phyloP scores from a whole-genome alignment of 306 rosid genomes.

The Notholithocarpus densiflorus region DNA sequence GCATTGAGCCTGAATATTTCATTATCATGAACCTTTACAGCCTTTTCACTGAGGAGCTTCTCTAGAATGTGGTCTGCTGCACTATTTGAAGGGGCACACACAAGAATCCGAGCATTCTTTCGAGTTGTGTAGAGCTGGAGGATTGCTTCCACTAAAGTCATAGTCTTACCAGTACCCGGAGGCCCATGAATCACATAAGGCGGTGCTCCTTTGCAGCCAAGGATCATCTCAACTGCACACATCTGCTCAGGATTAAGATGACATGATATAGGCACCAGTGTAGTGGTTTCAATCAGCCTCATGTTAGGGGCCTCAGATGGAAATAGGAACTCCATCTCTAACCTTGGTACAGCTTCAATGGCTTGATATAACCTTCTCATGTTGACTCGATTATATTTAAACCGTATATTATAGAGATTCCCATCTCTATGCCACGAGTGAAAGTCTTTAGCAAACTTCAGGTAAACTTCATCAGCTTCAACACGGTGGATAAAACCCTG shows the following conservation, averaged over 20 bases:
- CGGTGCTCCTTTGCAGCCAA: constrained; percentile 80
- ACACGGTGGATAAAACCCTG: constrained; percentile 80
- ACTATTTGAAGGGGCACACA: constrained; percentile 87
- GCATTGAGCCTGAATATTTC: constrained; percentile 89
- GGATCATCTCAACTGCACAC: constrained; percentile 56
- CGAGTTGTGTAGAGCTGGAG: constrained; percentile 61
- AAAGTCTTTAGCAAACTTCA: constrained; percentile 58
- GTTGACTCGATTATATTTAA: constrained; percentile 65
- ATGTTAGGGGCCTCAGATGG: constrained; percentile 42
- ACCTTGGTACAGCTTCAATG: constrained; percentile 42
- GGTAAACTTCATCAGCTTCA: constrained; percentile 75
- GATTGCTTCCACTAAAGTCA: constrained; percentile 72
- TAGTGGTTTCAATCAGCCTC: constrained; percentile 48
- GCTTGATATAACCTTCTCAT: constrained; percentile 87
- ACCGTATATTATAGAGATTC: constrained; percentile 53
- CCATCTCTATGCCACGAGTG: constrained; percentile 49
- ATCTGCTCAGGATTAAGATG: constrained; percentile 63
- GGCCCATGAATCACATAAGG: constrained; percentile 89
- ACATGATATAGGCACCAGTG: constrained; percentile 53
- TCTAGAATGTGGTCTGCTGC: constrained; percentile 85
- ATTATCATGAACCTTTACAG: constrained; percentile 32
- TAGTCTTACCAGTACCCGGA: constrained; percentile 93
- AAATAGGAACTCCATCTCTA: constrained; percentile 54
- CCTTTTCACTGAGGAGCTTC: constrained; percentile 49
- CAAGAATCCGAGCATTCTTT: constrained; percentile 55